These are phyloP conservation scores for Nissolia schottii DNA, from an alignment of 306 rosid species.

Conservation along the genomic window DNA sequence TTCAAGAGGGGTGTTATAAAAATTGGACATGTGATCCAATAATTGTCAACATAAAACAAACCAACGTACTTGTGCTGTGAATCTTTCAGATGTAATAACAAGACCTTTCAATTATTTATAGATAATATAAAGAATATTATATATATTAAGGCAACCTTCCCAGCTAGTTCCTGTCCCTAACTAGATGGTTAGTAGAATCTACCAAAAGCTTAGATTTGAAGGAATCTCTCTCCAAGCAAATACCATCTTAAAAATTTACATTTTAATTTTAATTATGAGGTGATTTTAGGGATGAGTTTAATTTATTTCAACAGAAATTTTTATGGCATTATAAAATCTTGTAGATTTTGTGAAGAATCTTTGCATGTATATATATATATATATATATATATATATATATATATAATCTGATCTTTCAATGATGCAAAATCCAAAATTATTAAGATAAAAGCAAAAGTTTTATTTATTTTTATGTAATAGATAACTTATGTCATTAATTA, in stretches of 20 bases:
- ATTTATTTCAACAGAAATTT: not conserved
- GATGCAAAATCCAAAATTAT: too few relatives aligned
- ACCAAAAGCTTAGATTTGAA: not conserved
- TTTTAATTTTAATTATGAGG: not conserved
- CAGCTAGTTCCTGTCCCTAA: conserved; percentile 2
- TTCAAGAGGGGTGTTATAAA: not conserved
- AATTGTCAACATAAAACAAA: conserved; percentile 25
- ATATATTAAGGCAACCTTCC: not conserved
- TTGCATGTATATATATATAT: too few relatives aligned
- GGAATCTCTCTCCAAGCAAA: not conserved
- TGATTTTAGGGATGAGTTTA: not conserved
- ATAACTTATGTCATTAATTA: too few relatives aligned
- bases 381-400: too few relatives aligned
- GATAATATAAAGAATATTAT: not conserved
- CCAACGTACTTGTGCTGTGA: conserved; percentile 14
- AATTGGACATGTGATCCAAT: conserved; percentile 30
- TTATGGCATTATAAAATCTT: not conserved
- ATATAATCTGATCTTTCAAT: too few relatives aligned
- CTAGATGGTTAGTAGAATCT: not conserved
- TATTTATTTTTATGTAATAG: too few relatives aligned
- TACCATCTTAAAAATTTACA: not conserved
- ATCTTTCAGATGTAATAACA: not conserved
- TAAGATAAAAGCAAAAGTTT: too few relatives aligned
- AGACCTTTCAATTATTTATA: not conserved
- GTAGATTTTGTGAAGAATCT: not conserved